Evolutionary conservation across 495 filamentous ascomycete species (phyloP), one percentile per base, ranked within the genome.

Genomic region (Aspergillus conjunctus): DNA sequence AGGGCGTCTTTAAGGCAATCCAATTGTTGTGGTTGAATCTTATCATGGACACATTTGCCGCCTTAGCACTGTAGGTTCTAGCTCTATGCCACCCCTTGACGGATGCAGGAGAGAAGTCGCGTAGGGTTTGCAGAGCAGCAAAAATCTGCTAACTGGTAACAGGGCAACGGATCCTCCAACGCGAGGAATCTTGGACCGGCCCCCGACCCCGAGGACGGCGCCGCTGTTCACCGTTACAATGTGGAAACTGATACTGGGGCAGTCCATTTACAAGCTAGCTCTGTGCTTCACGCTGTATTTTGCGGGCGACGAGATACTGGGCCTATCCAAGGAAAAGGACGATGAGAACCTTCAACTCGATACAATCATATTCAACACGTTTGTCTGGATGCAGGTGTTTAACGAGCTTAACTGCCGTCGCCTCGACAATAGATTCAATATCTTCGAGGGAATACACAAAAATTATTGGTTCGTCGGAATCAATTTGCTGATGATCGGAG

Each of bases 321-420:
- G 18, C 43, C 43, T 46, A n/a, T 18, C 6, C 44, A 48, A 48
- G 7, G n/a, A 48, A 10, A 1, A 6, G 10, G 45, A 37, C 30
- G 12, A 26, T 7, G 44, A 39, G 30, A 37, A 48, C 43, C 51
- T 60, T 67, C 75, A 89, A 62, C 77, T 93, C 51, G 73, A 82
- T 41, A 91, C 89, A 0, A 79, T 95, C 45, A 88, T 96, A 6
- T 96, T 96, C 83, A 96, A 96, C 77, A 91, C 90, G 4, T 96
- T 96, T 55, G 91, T 96, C 17, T 96, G 91, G 91, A 94, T 96
- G 91, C 91, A 96, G 62, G 92, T 96, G 62, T 96, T 95, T 79
- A 96, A 96, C 73, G 88, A 93, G 70, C 92, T 91, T 85, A 96
- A 94, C 80, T 93, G 92, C 73, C 90, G 91, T 44, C 89, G 91